A percentile compares a stretch with the other conserved stretches of the same genome.
phyloP scores from a whole-genome alignment of 345 rosid genomes.

The Mallotus nudiflorus region DNA sequence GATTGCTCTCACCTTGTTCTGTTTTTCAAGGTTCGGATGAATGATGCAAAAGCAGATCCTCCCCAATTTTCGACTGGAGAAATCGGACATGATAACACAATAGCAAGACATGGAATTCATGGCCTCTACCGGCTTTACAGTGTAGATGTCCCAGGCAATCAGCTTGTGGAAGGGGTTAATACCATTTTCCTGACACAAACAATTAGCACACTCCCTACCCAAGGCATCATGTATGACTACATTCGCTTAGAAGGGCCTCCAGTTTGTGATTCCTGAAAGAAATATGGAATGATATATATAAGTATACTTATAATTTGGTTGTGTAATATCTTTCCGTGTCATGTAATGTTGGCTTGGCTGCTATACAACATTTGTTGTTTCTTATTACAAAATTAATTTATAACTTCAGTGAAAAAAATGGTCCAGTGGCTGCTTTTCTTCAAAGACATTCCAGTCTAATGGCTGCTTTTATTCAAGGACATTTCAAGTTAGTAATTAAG shows the following conservation, averaged over 20 bases:
- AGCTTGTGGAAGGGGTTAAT: conserved; percentile 50
- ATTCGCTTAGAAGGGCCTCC: conserved; percentile 68
- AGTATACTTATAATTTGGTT: too few relatives aligned
- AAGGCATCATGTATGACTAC: conserved; percentile 86
- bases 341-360: too few relatives aligned
- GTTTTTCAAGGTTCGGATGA: conserved; percentile 52
- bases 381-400: too few relatives aligned
- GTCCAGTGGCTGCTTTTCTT: too few relatives aligned
- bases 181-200: conserved; percentile 56
- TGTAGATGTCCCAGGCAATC: conserved; percentile 45
- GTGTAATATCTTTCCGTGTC: too few relatives aligned
- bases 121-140: conserved; percentile 63
- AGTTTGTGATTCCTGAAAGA: not conserved
- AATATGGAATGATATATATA: too few relatives aligned
- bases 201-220: conserved; percentile 49
- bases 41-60: conserved; percentile 37
- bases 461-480: too few relatives aligned
- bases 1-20: too few relatives aligned
- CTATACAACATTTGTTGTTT: too few relatives aligned
- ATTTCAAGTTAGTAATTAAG: too few relatives aligned
- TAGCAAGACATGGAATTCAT: conserved; percentile 85
- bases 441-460: too few relatives aligned
- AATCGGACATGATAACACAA: conserved; percentile 74
- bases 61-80: conserved; percentile 61
- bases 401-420: too few relatives aligned